These are phyloP conservation scores for Xylaria sp. DNA, from an alignment of 2,329 filamentous ascomycete genomes.

Conservation along the genomic window DNA sequence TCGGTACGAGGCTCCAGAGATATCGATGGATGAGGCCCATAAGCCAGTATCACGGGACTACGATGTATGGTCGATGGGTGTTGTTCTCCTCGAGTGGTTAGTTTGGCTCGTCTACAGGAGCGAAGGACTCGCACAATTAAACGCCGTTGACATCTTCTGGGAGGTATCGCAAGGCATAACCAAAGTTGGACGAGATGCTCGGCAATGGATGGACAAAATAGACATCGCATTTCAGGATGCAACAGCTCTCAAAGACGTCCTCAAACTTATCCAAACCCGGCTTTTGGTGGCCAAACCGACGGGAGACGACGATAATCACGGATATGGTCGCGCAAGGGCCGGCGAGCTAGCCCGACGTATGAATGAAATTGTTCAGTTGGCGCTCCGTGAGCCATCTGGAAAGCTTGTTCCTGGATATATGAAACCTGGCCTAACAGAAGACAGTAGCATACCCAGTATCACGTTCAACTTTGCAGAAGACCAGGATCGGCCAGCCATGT, in stretches of 20 bases:
- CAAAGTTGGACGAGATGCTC: neutral
- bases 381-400: neutral
- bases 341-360: constrained; percentile 2
- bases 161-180: neutral
- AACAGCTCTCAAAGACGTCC: constrained; percentile 2
- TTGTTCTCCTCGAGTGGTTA: constrained; percentile 15
- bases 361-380: neutral
- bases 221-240: neutral
- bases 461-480: neutral
- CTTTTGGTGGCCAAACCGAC: constrained; percentile 6
- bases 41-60: constrained; percentile 11
- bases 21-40: neutral
- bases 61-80: constrained; percentile 24
- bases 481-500: neutral
- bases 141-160: constrained; percentile 2
- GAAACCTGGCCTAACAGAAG: neutral
- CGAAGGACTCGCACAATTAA: neutral
- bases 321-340: constrained; percentile 9
- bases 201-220: neutral
- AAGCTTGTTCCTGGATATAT: neutral
- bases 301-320: neutral
- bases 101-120: constrained; percentile 10
- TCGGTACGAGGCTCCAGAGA: constrained; percentile 18
- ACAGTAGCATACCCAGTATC: neutral
- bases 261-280: constrained; percentile 2